Conservation (phyloP, 352 stramenopile genomes). For the Aphanomyces euteiches region DNA sequence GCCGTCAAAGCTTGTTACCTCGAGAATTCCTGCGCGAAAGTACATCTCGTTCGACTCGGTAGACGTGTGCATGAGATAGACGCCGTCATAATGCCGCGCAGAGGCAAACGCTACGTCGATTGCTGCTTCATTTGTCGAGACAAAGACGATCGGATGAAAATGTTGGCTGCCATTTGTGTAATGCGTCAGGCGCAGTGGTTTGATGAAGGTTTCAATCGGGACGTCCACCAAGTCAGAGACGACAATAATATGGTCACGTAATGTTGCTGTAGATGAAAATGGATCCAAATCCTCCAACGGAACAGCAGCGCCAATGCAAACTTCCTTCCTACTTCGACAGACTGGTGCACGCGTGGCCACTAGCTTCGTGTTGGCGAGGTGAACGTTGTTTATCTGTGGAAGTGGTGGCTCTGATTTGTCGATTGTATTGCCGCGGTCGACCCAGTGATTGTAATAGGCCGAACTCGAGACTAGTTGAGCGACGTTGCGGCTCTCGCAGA, state of each 20-base stretch:
- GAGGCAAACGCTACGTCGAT: conserved; percentile 31
- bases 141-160: conserved; percentile 55
- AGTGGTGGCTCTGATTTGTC: background rate
- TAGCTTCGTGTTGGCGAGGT: conserved; percentile 13
- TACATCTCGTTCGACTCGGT: conserved; percentile 53
- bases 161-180: conserved; percentile 38
- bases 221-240: conserved; percentile 50
- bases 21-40: conserved; percentile 54
- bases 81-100: conserved; percentile 47
- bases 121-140: conserved; percentile 49
- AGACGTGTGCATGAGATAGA: conserved; percentile 54
- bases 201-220: conserved; percentile 47
- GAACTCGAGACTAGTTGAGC: conserved; percentile 45
- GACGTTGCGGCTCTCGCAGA: conserved; percentile 64
- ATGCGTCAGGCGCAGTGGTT: conserved; percentile 47
- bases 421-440: conserved; percentile 39
- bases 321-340: background rate
- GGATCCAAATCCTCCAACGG: background rate
- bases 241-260: conserved; percentile 58
- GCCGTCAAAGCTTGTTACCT: background rate
- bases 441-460: conserved; percentile 44
- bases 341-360: background rate
- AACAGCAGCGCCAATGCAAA: background rate
- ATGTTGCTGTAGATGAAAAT: conserved; percentile 24
- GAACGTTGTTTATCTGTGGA: conserved; percentile 4